These are phyloP conservation scores for Rubroboletus pulcherrimus DNA, from an alignment of 768 basidiomycete species.

Conservation along the genomic window DNA sequence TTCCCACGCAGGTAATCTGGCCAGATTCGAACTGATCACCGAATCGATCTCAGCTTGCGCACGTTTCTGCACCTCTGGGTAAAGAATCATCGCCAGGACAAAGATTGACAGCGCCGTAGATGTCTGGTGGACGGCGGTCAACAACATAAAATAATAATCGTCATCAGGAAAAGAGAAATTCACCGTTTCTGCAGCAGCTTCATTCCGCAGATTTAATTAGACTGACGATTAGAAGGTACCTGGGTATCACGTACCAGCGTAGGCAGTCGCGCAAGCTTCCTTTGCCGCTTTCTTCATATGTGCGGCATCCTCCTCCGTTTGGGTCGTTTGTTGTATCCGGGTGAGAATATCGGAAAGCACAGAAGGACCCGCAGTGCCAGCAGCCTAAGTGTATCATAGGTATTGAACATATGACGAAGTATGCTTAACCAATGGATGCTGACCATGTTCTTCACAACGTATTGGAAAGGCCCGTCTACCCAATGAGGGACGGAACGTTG, in stretches of 20 bases:
- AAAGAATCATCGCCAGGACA: slow-evolving; percentile 14
- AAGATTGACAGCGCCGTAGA: slow-evolving; percentile 5
- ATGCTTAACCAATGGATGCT: neutral
- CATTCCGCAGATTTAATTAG: neutral
- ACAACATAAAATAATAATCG: neutral
- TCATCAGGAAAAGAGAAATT: neutral
- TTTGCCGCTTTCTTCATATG: neutral
- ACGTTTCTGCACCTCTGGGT: slow-evolving; percentile 12
- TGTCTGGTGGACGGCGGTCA: neutral
- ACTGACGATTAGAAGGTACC: neutral
- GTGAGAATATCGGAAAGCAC: slow-evolving; percentile 12
- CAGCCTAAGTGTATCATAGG: neutral
- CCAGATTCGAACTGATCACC: slow-evolving; percentile 1
- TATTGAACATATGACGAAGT: neutral
- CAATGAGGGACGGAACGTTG: neutral
- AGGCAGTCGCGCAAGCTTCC: slow-evolving; percentile 10
- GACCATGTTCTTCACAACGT: slow-evolving; percentile 11
- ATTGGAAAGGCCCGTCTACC: slow-evolving; percentile 10
- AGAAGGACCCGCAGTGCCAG: slow-evolving; percentile 8
- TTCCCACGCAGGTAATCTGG: slow-evolving; percentile 15
- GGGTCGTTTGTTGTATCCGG: neutral
- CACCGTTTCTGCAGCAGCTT: slow-evolving; percentile 15
- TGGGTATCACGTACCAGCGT: slow-evolving; percentile 5
- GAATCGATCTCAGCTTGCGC: slow-evolving; percentile 15
- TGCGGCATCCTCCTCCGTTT: neutral